Evolutionary conservation across 2,329 filamentous ascomycete genomes (phyloP), one percentile per base, ranked within the genome.

Genomic region (Aspergillus calidoustus): DNA sequence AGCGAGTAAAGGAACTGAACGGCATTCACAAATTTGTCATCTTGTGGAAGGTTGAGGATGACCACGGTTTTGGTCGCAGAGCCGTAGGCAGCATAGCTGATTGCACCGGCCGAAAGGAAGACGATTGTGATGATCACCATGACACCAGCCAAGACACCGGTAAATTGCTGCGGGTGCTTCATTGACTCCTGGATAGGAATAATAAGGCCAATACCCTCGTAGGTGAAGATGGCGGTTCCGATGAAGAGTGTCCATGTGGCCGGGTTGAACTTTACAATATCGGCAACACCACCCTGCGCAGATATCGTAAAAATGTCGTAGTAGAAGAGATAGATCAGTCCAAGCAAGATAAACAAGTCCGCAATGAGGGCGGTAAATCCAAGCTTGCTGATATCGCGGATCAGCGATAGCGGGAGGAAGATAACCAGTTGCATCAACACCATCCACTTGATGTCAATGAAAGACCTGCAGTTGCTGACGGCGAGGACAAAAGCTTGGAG

Each of bases 131-230:
- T 97, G 76, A 97, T 90, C 70, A 97, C 84, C 95, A 99, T 99
- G 72, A 99, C 92, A 46, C 88, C 85, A 54, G 89, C 90, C 66
- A 99, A 87, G 52, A 99, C 94, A 62, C 86, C 86, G 51, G 95
- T 93, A 77, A 99, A 99, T 75, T 96, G 94, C 66, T 89, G 83
- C 0, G 94, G 96, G 47, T 93, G 84, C 74, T 89, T 91, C 95
- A 99, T 99, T 23, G 93, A 96, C 72, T 96, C 93, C 78, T 99
- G 96, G 63, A 99, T 97, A 0, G 96, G 95, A 65, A 99, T 97
- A 77, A 99, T 96, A 53, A 99, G 87, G 13, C 95, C 96, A 64
- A 99, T 96, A 30, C 95, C 95, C 75, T 99, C 95, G 73, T 98
- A 99, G 0, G 95, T 98, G 80, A 99, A 99, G 75, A 99, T 98